A percentile compares a stretch with the other conserved stretches of the same genome.
Conservation (phyloP, 345 rosid species). For the Fremontodendron californicum region DNA sequence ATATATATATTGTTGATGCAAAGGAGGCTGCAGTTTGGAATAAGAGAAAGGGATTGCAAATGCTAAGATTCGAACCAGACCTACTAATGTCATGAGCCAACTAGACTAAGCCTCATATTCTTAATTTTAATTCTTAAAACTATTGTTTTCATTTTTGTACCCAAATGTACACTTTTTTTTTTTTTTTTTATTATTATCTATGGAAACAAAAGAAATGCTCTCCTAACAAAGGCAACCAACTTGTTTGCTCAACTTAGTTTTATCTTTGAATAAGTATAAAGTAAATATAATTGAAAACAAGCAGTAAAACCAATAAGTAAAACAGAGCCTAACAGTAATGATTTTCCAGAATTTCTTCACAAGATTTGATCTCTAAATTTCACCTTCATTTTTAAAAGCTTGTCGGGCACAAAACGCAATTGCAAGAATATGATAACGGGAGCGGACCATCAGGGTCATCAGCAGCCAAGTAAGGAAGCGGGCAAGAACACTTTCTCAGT, state of each 20-base stretch:
- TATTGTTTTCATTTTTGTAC: neutral
- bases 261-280: neutral
- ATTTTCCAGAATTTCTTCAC: neutral
- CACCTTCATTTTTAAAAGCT: conserved; percentile 72
- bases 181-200: too few species aligned
- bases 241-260: neutral
- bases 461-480: conserved; percentile 85
- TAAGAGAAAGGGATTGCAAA: too few species aligned
- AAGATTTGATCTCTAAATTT: neutral
- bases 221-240: neutral
- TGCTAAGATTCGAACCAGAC: too few species aligned
- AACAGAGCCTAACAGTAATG: neutral
- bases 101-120: too few species aligned
- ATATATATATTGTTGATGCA: too few species aligned
- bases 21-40: too few species aligned
- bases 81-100: too few species aligned
- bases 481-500: conserved; percentile 96
- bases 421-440: conserved; percentile 93
- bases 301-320: neutral
- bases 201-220: neutral
- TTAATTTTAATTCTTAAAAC: neutral
- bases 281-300: neutral
- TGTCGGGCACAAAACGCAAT: conserved; percentile 87
- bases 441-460: conserved; percentile 96
- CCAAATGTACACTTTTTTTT: neutral